Conservation (phyloP, 106 monocot species). For the Agapanthus africanus region DNA sequence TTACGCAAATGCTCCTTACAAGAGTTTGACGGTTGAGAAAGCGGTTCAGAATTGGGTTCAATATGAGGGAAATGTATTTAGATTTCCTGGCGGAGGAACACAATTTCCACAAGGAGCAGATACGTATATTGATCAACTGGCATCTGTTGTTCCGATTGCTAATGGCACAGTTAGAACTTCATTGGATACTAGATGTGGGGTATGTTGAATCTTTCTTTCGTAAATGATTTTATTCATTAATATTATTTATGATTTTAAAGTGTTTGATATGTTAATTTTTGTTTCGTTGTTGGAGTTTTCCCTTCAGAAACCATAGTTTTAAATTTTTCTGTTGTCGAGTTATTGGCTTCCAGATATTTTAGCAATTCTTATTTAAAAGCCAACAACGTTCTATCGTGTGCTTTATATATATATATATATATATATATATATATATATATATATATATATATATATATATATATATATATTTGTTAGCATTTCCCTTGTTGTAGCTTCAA, state of each 20-base stretch:
- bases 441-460: too few relatives aligned
- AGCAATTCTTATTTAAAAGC: neutral
- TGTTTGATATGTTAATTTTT: neutral
- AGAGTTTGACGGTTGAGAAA: conserved; percentile 66
- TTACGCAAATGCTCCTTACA: conserved; percentile 63
- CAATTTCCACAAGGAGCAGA: conserved; percentile 67
- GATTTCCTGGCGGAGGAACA: conserved; percentile 64
- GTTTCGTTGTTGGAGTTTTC: neutral
- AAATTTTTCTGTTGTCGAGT: neutral
- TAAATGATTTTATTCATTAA: too few relatives aligned
- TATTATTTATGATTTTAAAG: too few relatives aligned
- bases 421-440: too few relatives aligned
- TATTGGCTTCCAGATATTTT: neutral
- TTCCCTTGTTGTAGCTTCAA: neutral
- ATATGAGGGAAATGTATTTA: conserved; percentile 51
- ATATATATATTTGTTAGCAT: too few relatives aligned
- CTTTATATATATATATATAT: too few relatives aligned
- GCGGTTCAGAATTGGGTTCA: conserved; percentile 72
- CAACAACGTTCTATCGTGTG: too few relatives aligned
- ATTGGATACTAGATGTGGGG: conserved; percentile 67
- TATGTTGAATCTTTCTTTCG: conserved; percentile 19
- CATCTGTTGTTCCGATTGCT: conserved; percentile 50
- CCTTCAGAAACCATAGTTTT: neutral
- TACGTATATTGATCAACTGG: conserved; percentile 56
- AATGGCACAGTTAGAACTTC: conserved; percentile 53